phyloP scores from a whole-genome alignment of 257 asterid genomes.

The Oldenlandia corymbosa region DNA sequence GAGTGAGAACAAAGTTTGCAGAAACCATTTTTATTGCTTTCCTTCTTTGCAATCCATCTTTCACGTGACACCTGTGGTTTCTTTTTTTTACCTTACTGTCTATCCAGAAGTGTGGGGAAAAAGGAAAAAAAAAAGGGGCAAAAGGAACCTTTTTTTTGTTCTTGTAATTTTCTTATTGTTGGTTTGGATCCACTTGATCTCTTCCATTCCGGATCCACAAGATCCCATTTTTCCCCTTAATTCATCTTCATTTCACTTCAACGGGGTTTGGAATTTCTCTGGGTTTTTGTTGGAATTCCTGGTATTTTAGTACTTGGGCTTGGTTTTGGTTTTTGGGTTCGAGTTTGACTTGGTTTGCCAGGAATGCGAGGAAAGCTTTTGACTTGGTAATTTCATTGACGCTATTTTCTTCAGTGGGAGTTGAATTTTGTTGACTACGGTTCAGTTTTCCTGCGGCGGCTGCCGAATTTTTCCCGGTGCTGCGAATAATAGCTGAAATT shows the following conservation, averaged over 20 bases:
- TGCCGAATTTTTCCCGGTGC: not conserved
- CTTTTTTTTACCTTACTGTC: slow-evolving; percentile 5
- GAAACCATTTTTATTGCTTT: slow-evolving; percentile 27
- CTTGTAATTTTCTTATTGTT: slow-evolving; percentile 13
- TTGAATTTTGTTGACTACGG: slow-evolving; percentile 11
- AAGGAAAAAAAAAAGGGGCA: not conserved
- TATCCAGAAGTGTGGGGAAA: not conserved
- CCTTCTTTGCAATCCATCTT: slow-evolving; percentile 36
- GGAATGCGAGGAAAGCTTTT: slow-evolving; percentile 8
- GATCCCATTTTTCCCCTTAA: slow-evolving; percentile 16
- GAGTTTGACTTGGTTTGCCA: slow-evolving; percentile 7
- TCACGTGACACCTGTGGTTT: slow-evolving; percentile 31
- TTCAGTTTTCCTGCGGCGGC: not conserved
- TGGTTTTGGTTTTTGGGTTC: not conserved
- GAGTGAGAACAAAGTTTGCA: slow-evolving; percentile 12
- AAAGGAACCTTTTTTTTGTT: slow-evolving; percentile 5
- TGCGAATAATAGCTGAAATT: not conserved
- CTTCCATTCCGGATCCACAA: slow-evolving; percentile 19
- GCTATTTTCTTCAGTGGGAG: not conserved
- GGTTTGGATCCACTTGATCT: slow-evolving; percentile 23
- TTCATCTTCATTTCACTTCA: not conserved
- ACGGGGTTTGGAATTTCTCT: not conserved
- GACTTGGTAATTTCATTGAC: not conserved
- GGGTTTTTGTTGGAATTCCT: slow-evolving; percentile 12
- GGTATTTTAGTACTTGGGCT: not conserved